Base-by-base conservation (phyloP, 768 basidiomycete genomes). In the Amylocystis lapponica region DNA sequence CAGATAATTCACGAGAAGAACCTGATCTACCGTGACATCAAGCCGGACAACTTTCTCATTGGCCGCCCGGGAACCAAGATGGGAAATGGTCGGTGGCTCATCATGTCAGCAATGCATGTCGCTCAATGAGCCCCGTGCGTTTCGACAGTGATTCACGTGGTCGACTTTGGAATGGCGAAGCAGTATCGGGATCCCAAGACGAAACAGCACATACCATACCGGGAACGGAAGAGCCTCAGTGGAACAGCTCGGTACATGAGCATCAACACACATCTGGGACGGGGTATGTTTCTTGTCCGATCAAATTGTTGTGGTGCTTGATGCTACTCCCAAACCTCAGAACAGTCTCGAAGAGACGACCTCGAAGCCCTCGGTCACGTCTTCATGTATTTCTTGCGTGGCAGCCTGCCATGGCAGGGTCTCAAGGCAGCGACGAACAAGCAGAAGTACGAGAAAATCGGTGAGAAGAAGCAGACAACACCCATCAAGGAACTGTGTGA, bases 371-470 rank as follows among this genome's bases (percentile, higher is more conserved):
- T 99, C 17, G 96, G 96, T 2, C 96, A 99, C 68, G 96, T 99
- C 54, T 99, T 99, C 72, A 96, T 99, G 89, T 99, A 99, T 71
- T 98, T 99, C 68, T 66, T 98, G 39, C 80, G 96, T 41, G 96
- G 96, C 17, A 95, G 93, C 55, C 61, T 99, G 41, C 96, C 96
- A 19, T 99, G 96, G 96, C 96, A 99, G 61, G 96, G 96, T 45
- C 78, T 99, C 45, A 98, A 98, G 69, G 96, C 96, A 26, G 96
- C 96, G 22, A 99, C 94, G 39, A 98, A 99, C 75, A 99, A 99
- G 72, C 96, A 98, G 65, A 91, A 98, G 74, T 99, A 99, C 70
- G 95, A 99, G 75, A 99, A 98, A 76, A 99, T 99, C 64, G 95
- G 95, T 50, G 95, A 99, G 74, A 99, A 99, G 84, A 99, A 92